Evolutionary conservation across 495 filamentous ascomycete species (phyloP).

Genomic region (Hamigera avellanea): DNA sequence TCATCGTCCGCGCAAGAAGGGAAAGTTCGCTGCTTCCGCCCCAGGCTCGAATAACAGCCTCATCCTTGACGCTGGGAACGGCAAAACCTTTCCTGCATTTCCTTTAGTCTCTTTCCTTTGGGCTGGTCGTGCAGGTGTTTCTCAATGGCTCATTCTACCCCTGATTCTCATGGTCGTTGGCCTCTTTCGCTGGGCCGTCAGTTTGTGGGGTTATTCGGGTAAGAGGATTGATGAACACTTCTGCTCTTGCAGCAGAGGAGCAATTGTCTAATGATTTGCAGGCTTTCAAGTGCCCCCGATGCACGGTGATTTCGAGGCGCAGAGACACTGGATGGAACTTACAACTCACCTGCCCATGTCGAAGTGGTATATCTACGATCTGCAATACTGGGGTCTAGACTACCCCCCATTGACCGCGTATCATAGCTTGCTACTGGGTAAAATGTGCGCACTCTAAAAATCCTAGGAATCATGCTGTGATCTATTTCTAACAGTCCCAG

Average conservation of each 20-base stretch:
- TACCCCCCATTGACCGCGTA: conserved; percentile 97
- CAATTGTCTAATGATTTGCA: conserved; percentile 13
- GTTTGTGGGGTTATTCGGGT: conserved; percentile 93
- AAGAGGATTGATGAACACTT: conserved; percentile 4
- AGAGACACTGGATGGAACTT: conserved; percentile 97
- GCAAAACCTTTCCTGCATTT: conserved; percentile 48
- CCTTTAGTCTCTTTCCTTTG: conserved; percentile 86
- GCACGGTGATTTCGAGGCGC: conserved; percentile 95
- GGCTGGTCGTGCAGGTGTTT: conserved; percentile 70
- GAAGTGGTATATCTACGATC: conserved; percentile 95
- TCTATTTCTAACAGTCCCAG: conserved; percentile 20
- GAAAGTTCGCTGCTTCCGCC: conserved; percentile 32
- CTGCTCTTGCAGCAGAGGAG: too few relatives aligned
- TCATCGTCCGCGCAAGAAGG: conserved; percentile 50
- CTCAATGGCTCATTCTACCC: conserved; percentile 88
- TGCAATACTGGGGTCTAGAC: conserved; percentile 95
- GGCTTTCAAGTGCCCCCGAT: conserved; percentile 76
- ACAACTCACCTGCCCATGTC: conserved; percentile 79
- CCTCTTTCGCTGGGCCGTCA: conserved; percentile 85
- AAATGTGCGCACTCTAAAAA: conserved; percentile 50
- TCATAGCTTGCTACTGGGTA: conserved; percentile 88
- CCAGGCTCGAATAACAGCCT: conserved; percentile 41
- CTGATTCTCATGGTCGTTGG: conserved; percentile 81
- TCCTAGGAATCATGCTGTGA: background rate
- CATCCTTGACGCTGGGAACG: conserved; percentile 27